A percentile compares a stretch with the other conserved stretches of the same genome.
Evolutionary conservation across 805 yeast genomes (phyloP).

Genomic region (Spathaspora girioi): DNA sequence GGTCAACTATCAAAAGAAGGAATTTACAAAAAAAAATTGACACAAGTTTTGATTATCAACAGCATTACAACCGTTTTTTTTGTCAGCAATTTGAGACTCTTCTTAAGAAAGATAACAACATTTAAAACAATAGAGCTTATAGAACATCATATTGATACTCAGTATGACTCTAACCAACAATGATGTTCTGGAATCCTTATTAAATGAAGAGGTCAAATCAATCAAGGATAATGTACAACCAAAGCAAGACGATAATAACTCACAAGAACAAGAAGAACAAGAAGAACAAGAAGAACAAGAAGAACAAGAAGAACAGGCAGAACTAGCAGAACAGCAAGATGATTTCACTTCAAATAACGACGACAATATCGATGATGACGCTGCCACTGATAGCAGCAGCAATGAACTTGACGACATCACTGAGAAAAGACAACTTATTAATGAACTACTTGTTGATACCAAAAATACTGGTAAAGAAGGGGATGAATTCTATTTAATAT

Average conservation of each 20-base stretch:
- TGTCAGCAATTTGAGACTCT: too few relatives aligned
- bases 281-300: background rate
- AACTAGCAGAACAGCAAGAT: background rate
- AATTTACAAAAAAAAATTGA: too few relatives aligned
- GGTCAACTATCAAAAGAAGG: background rate
- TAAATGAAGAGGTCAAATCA: background rate
- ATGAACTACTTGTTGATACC: conserved; percentile 11
- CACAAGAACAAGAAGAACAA: background rate
- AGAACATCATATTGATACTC: background rate
- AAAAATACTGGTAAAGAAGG: conserved; percentile 37
- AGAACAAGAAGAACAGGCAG: background rate
- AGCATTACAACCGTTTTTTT: too few relatives aligned
- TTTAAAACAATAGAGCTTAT: too few relatives aligned
- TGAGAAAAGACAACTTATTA: conserved; percentile 18
- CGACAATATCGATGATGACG: too few relatives aligned
- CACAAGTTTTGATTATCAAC: too few relatives aligned
- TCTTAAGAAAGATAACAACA: too few relatives aligned
- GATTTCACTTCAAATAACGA: too few relatives aligned
- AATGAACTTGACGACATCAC: background rate
- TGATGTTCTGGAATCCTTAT: background rate
- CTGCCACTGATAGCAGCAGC: background rate
- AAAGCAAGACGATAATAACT: background rate
- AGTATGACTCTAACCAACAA: background rate
- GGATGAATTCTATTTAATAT: conserved; percentile 45
- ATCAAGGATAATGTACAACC: background rate